Evolutionary conservation across 78 protist genomes (phyloP), one percentile per base, ranked within the genome.

Genomic region (Creolimax fragrantissima): DNA sequence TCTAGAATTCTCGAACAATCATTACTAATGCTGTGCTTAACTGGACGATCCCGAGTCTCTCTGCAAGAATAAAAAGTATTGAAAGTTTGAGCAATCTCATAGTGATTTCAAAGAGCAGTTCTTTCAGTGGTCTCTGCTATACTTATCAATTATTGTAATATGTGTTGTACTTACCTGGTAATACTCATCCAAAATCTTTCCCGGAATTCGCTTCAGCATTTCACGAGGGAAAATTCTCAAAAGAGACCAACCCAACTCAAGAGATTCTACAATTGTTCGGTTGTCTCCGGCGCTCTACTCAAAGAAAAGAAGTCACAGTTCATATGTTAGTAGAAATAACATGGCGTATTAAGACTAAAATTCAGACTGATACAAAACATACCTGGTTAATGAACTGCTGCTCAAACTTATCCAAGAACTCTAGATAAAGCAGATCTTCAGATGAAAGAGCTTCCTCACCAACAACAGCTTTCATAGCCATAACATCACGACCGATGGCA

Each of bases 391-490:
- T 39, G 93, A 99, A 99, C 67, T 95, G 81, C 45, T 93, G 41
- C 95, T 99, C 99, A 90, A 98, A 99, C 95, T 97, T 94, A 43
- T 96, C 97, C 43, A 97, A 92, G 95, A 99, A 99, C 94, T 98
- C 99, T 42, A 99, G 93, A 95, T 97, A 98, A 17, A 98, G 95
- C 89, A 81, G 66, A 43, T 99, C 99, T 90, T 99, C 99, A 2
- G 94, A 24, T 4, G 99, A 85, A 45, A 99, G 95, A 32, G 99
- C 99, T 92, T 98, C 99, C 96, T 98, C 99, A 85, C 99, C 99
- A 88, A 99, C 99, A 88, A 99, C 99, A 44, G 99, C 99, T 98
- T 98, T 99, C 99, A 98, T 99, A 43, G 99, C 98, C 85, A 91
- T 94, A 41, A 95, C 98, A 42, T 99, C 99, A 91, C 96, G 97